These are phyloP conservation scores for Rhynchosporium secalis DNA, from an alignment of 2,329 filamentous ascomycete species.

Conservation along the genomic window DNA sequence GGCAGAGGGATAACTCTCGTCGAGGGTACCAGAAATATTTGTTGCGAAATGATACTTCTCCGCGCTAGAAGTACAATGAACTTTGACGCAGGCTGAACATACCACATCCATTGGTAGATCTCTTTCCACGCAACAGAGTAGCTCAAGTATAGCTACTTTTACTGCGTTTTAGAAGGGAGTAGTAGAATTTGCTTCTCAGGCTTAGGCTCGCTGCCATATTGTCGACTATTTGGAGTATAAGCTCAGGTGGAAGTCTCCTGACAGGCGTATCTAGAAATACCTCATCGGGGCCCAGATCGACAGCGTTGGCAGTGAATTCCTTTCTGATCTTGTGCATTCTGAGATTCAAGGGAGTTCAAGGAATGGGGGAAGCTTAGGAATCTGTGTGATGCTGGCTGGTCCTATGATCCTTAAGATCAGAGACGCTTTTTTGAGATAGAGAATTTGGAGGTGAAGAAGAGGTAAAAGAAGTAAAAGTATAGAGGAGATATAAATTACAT, in stretches of 20 bases:
- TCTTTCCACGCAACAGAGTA: constrained; percentile 21
- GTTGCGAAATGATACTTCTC: constrained; percentile 15
- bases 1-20: constrained; percentile 15
- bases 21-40: constrained; percentile 20
- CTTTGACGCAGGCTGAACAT: constrained; percentile 21
- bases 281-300: too few species aligned
- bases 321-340: too few species aligned
- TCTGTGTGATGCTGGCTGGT: too few species aligned
- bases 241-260: constrained; percentile 21
- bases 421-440: too few species aligned
- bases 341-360: too few species aligned
- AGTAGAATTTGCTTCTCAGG: constrained; percentile 8
- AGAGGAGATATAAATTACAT: too few species aligned
- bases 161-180: constrained; percentile 19
- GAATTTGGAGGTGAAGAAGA: too few species aligned
- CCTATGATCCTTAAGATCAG: too few species aligned
- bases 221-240: constrained; percentile 19
- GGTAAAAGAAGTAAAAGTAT: too few species aligned
- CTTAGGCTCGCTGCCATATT: constrained; percentile 19
- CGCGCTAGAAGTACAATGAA: constrained; percentile 19
- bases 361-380: too few species aligned
- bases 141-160: constrained; percentile 2
- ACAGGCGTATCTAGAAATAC: constrained; percentile 2
- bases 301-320: too few species aligned
- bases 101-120: constrained; percentile 20